These are phyloP conservation scores for Lachnellula occidentalis DNA, from an alignment of 2,329 filamentous ascomycete genomes.

Conservation along the genomic window DNA sequence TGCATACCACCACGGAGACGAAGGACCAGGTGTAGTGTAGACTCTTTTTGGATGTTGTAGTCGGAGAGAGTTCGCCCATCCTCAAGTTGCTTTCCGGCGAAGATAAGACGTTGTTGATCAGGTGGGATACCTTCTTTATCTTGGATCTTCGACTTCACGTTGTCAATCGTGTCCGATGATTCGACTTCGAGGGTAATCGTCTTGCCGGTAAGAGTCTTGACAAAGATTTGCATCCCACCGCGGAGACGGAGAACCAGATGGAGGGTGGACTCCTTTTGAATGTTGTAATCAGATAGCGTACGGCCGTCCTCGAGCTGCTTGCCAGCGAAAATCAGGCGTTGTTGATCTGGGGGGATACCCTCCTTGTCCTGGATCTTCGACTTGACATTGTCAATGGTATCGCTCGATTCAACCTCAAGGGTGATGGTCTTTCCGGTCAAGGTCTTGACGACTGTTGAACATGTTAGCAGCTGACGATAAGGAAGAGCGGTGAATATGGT, in stretches of 20 bases:
- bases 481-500: slow-evolving; percentile 58
- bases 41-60: slow-evolving; percentile 83
- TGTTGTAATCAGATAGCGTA: slow-evolving; percentile 99
- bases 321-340: slow-evolving; percentile 99
- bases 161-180: slow-evolving; percentile 63
- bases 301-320: slow-evolving; percentile 99
- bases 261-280: slow-evolving; percentile 99
- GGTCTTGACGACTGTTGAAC: slow-evolving; percentile 42
- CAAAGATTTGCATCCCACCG: slow-evolving; percentile 83
- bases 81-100: slow-evolving; percentile 66
- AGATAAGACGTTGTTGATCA: slow-evolving; percentile 65
- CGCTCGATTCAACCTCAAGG: slow-evolving; percentile 99
- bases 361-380: slow-evolving; percentile 99
- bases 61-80: slow-evolving; percentile 72
- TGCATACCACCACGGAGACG: slow-evolving; percentile 71
- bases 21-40: slow-evolving; percentile 64
- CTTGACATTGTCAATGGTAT: slow-evolving; percentile 99
- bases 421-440: slow-evolving; percentile 99
- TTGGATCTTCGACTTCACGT: slow-evolving; percentile 67
- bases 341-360: slow-evolving; percentile 97
- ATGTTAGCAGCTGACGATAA: slow-evolving; percentile 48
- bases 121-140: slow-evolving; percentile 68
- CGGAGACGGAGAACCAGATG: slow-evolving; percentile 97
- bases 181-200: slow-evolving; percentile 67
- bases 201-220: slow-evolving; percentile 66